phyloP scores from a whole-genome alignment of 1,284 basidiomycete genomes.

The Agroathelia rolfsii region DNA sequence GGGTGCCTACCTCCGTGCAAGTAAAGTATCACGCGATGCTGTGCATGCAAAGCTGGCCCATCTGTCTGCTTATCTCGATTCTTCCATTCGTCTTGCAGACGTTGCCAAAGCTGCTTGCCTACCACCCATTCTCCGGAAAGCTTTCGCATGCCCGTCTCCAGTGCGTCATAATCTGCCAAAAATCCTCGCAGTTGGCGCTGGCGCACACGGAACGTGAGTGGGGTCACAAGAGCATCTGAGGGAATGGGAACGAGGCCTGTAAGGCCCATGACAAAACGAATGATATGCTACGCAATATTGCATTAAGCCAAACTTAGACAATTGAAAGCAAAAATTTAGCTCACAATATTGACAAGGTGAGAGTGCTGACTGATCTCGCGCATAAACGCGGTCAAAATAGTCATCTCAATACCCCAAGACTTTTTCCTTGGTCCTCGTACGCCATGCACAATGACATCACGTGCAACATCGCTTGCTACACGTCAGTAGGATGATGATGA shows the following conservation, averaged over 20 bases:
- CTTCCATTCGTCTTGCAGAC: conserved; percentile 80
- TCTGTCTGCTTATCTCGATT: conserved; percentile 18
- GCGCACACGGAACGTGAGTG: conserved; percentile 84
- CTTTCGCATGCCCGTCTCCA: conserved; percentile 67
- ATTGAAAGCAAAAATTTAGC: conserved; percentile 15
- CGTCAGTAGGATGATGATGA: background rate
- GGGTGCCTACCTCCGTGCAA: conserved; percentile 74
- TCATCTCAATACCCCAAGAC: conserved; percentile 88
- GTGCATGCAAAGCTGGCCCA: conserved; percentile 19
- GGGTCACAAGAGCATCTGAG: conserved; percentile 90
- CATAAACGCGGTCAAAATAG: conserved; percentile 74
- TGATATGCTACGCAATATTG: conserved; percentile 25
- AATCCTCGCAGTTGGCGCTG: conserved; percentile 68
- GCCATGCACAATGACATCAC: conserved; percentile 62
- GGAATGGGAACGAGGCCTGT: conserved; percentile 82
- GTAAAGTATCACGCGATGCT: conserved; percentile 84
- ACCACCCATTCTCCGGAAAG: conserved; percentile 96
- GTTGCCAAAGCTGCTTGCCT: conserved; percentile 82
- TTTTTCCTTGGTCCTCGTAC: conserved; percentile 76
- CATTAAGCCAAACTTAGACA: conserved; percentile 3
- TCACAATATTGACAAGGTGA: conserved; percentile 76
- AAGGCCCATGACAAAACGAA: conserved; percentile 76
- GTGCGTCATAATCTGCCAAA: conserved; percentile 64
- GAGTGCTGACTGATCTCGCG: conserved; percentile 80
- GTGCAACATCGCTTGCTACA: conserved; percentile 57